These are phyloP conservation scores for Exophiala alcalophila DNA, from an alignment of 2,329 filamentous ascomycete genomes.

Conservation along the genomic window DNA sequence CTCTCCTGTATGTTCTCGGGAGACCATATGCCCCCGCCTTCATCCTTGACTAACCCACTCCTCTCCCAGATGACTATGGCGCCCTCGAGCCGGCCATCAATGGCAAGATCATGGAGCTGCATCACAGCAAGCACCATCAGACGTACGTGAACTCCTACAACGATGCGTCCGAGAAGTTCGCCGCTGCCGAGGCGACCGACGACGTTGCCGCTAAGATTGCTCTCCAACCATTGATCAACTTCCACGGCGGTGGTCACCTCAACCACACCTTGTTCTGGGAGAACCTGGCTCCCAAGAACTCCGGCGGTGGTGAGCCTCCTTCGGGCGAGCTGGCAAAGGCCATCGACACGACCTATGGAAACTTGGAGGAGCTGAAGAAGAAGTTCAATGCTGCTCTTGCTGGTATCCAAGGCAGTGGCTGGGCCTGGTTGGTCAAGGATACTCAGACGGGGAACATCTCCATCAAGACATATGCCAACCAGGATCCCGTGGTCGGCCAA, in stretches of 20 bases:
- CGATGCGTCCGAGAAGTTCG: conserved; percentile 65
- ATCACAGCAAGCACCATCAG: conserved; percentile 91
- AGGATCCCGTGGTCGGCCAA: conserved; percentile 82
- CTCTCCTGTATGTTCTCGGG: conserved; percentile 62
- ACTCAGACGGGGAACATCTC: conserved; percentile 56
- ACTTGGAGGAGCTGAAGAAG: conserved; percentile 58
- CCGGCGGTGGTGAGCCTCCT: conserved; percentile 62
- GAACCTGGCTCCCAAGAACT: conserved; percentile 61
- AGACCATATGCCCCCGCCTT: conserved; percentile 3
- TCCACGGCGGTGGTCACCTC: conserved; percentile 88
- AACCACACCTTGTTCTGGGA: conserved; percentile 90
- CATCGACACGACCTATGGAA: conserved; percentile 60
- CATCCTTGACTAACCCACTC: not conserved
- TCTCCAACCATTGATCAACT: conserved; percentile 71
- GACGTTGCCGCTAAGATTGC: conserved; percentile 64
- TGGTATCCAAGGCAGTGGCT: conserved; percentile 64
- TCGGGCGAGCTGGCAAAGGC: conserved; percentile 55
- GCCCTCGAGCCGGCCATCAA: conserved; percentile 83
- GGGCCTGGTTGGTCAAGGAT: conserved; percentile 63
- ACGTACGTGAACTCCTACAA: conserved; percentile 90
- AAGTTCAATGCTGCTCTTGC: conserved; percentile 64
- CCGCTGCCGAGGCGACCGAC: conserved; percentile 53
- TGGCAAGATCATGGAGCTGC: conserved; percentile 89
- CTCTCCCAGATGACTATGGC: conserved; percentile 78
- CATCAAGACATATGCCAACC: conserved; percentile 71